Percentiles rank a stretch among this genome's conserved stretches.
Evolutionary conservation across 225 moss, liverwort and hornwort species (phyloP).

Genomic region (Polytrichum formosum): DNA sequence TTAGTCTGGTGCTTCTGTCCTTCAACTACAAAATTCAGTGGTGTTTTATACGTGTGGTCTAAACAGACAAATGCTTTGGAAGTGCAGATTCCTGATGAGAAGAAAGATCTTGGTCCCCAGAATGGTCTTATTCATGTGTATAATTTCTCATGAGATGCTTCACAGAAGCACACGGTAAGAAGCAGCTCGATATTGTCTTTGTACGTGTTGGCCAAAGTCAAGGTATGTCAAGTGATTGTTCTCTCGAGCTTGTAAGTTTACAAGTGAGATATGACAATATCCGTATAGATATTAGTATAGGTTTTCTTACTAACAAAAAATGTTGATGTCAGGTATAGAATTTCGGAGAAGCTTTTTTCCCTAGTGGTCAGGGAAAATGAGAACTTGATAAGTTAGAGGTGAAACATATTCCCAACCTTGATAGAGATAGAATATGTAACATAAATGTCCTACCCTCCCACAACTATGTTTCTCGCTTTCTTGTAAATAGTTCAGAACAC

Average conservation of each 20-base stretch:
- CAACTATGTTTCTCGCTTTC: too few species aligned
- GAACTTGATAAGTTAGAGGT: slow-evolving; percentile 66
- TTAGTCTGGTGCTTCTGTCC: too few species aligned
- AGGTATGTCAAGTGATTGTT: too few species aligned
- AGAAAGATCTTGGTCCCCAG: slow-evolving; percentile 86
- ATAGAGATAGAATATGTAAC: too few species aligned
- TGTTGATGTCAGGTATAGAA: slow-evolving; percentile 75
- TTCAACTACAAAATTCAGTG: too few species aligned
- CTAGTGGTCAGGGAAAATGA: slow-evolving; percentile 90
- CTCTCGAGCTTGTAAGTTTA: too few species aligned
- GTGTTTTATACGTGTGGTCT: neutral
- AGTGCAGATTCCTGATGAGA: slow-evolving; percentile 88
- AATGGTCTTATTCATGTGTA: slow-evolving; percentile 97
- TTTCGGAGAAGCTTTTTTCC: slow-evolving; percentile 98
- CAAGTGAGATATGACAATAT: too few species aligned
- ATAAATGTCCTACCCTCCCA: too few species aligned
- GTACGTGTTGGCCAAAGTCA: too few species aligned
- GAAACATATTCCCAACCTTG: slow-evolving; percentile 28
- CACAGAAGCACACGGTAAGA: slow-evolving; percentile 91
- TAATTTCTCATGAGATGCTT: slow-evolving; percentile 93
- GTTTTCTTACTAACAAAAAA: neutral
- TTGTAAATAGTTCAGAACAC: too few species aligned
- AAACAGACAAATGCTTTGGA: neutral
- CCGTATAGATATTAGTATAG: too few species aligned
- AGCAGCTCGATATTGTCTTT: neutral